Conservation (phyloP, 2,329 filamentous ascomycete genomes). For the Talaromyces islandicus region DNA sequence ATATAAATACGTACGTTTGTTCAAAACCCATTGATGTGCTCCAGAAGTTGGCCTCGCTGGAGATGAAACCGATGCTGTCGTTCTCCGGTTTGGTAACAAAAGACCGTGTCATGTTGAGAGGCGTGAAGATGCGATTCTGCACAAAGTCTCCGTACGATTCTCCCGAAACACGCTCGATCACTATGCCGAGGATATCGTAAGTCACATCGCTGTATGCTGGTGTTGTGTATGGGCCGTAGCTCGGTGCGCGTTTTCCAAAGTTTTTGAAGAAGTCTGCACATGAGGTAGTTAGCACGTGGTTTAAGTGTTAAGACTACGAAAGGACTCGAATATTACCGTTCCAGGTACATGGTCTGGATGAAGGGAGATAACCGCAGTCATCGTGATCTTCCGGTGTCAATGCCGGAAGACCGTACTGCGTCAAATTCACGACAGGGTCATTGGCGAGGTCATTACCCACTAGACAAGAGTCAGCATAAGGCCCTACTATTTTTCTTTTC, state of each 20-base stretch:
- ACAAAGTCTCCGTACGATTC: conserved; percentile 28
- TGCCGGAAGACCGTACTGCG: neutral
- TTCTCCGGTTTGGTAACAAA: conserved; percentile 15
- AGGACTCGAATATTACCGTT: too few species aligned
- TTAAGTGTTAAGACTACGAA: too few species aligned
- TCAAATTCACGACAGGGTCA: too few species aligned
- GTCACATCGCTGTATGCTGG: conserved; percentile 32
- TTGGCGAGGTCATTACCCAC: neutral
- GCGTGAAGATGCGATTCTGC: conserved; percentile 29
- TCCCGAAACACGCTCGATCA: conserved; percentile 33
- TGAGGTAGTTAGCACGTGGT: too few species aligned
- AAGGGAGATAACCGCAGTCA: neutral
- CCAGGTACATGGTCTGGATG: neutral
- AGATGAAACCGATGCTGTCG: conserved; percentile 27
- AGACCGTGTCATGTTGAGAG: conserved; percentile 34
- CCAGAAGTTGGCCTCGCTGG: conserved; percentile 17
- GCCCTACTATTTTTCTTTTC: too few species aligned
- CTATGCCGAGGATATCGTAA: conserved; percentile 32
- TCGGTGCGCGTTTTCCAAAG: conserved; percentile 28
- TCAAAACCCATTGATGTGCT: too few species aligned
- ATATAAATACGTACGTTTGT: neutral
- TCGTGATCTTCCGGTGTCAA: neutral
- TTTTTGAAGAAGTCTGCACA: conserved; percentile 22
- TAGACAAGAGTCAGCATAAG: too few species aligned
- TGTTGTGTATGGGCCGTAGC: conserved; percentile 24